Percentiles rank a stretch among this genome's conserved stretches.
phyloP scores from a whole-genome alignment of 495 filamentous ascomycete genomes.

The Trichoderma orchidacearum region DNA sequence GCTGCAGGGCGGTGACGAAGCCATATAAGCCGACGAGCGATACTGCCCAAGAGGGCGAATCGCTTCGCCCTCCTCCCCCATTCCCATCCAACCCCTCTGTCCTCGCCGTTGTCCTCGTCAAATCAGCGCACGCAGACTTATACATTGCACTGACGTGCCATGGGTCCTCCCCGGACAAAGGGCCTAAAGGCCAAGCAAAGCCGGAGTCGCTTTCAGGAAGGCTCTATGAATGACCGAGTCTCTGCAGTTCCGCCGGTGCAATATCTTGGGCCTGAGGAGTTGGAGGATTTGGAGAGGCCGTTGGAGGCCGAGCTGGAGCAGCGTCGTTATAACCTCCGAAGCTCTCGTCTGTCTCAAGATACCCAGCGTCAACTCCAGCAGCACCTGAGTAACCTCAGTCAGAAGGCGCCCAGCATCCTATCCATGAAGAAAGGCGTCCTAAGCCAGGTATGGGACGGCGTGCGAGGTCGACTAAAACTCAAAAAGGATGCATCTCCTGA shows the following conservation, averaged over 20 bases:
- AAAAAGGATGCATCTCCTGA: background rate
- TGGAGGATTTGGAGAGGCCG: slow-evolving; percentile 18
- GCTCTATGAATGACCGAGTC: slow-evolving; percentile 62
- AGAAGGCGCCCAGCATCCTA: background rate
- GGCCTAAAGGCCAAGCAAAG: background rate
- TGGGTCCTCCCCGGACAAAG: background rate
- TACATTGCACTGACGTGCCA: background rate
- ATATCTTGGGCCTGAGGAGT: slow-evolving; percentile 40
- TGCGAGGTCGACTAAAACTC: background rate
- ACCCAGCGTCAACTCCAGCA: background rate
- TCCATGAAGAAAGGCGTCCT: background rate
- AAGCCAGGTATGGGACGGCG: slow-evolving; percentile 2
- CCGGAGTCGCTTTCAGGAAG: slow-evolving; percentile 48
- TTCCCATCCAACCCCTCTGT: background rate
- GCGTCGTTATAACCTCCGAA: background rate
- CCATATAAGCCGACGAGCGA: too few species aligned
- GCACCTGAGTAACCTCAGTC: background rate
- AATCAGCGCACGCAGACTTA: too few species aligned
- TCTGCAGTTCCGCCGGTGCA: slow-evolving; percentile 53
- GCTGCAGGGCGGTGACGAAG: too few species aligned
- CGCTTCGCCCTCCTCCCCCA: background rate
- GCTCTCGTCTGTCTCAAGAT: background rate
- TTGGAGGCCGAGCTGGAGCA: slow-evolving; percentile 12
- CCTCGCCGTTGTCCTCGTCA: too few species aligned
- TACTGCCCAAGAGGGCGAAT: background rate